phyloP scores from a whole-genome alignment of 139 green algal genomes.

The Spirogloea muscicola region DNA sequence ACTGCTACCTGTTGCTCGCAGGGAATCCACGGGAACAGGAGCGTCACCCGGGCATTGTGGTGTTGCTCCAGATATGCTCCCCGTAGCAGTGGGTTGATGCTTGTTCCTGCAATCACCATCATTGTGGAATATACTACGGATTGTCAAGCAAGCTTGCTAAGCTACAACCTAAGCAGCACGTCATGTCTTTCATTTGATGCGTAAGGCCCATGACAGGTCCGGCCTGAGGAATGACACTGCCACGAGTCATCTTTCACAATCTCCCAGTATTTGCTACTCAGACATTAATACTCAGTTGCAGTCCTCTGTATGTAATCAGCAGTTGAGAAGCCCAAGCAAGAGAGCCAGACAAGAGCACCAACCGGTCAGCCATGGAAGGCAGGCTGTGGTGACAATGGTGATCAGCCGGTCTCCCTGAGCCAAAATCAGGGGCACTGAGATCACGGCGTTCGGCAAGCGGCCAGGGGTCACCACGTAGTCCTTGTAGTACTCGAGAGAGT shows the following conservation, averaged over 20 bases:
- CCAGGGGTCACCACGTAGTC: background rate
- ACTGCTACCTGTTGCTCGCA: slow-evolving; percentile 3
- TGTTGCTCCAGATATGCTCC: slow-evolving; percentile 83
- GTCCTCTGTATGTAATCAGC: too few species aligned
- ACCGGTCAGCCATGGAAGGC: slow-evolving; percentile 98
- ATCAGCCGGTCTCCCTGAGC: slow-evolving; percentile 56
- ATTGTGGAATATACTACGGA: slow-evolving; percentile 53
- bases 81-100: slow-evolving; percentile 91
- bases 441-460: background rate
- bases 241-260: too few species aligned
- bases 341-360: slow-evolving; percentile 33
- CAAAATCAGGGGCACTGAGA: slow-evolving; percentile 9
- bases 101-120: slow-evolving; percentile 20
- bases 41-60: slow-evolving; percentile 10
- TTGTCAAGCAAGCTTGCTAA: too few species aligned
- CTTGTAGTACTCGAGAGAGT: background rate
- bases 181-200: too few species aligned
- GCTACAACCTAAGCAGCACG: too few species aligned
- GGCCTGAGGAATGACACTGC: too few species aligned
- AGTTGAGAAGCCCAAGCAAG: too few species aligned
- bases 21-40: slow-evolving; percentile 35
- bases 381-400: slow-evolving; percentile 95
- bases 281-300: too few species aligned
- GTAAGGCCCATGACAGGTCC: too few species aligned
- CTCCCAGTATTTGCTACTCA: too few species aligned